A percentile compares a stretch with the other conserved stretches of the same genome.
Conservation (phyloP, 2,329 filamentous ascomycete genomes). For the Cladophialophora psammophila region DNA sequence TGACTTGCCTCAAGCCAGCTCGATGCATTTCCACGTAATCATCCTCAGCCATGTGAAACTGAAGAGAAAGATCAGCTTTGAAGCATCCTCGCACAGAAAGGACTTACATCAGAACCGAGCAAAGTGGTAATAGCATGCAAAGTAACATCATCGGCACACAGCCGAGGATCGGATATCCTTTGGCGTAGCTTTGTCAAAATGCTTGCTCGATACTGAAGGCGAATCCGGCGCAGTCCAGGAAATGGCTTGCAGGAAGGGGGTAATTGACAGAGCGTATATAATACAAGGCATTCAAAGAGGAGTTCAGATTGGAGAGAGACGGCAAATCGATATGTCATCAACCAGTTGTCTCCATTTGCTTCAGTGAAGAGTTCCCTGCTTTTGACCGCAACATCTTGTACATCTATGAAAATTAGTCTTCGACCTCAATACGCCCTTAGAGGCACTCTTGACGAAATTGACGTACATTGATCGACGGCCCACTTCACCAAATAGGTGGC, state of each 20-base stretch:
- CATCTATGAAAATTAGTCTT: constrained; percentile 4
- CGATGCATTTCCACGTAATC: constrained; percentile 3
- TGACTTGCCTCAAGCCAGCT: neutral
- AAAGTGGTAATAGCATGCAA: neutral
- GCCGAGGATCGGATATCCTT: constrained; percentile 1
- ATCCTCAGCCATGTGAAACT: constrained; percentile 1
- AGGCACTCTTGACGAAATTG: neutral
- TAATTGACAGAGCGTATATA: constrained; percentile 2
- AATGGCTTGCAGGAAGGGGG: neutral
- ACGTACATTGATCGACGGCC: neutral
- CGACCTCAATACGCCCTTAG: neutral
- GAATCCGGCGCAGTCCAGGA: neutral
- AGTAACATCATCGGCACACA: neutral
- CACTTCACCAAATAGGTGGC: neutral
- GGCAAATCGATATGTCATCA: neutral
- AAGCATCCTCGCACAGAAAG: neutral
- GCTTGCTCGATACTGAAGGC: neutral
- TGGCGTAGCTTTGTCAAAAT: neutral
- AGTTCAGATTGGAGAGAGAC: neutral
- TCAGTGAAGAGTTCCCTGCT: constrained; percentile 1
- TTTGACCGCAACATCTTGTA: neutral
- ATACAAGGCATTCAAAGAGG: neutral
- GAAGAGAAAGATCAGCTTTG: neutral
- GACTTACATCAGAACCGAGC: neutral
- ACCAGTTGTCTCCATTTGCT: neutral